Evolutionary conservation across 331 rosid genomes (phyloP).

Genomic region (Quercus tomentella): DNA sequence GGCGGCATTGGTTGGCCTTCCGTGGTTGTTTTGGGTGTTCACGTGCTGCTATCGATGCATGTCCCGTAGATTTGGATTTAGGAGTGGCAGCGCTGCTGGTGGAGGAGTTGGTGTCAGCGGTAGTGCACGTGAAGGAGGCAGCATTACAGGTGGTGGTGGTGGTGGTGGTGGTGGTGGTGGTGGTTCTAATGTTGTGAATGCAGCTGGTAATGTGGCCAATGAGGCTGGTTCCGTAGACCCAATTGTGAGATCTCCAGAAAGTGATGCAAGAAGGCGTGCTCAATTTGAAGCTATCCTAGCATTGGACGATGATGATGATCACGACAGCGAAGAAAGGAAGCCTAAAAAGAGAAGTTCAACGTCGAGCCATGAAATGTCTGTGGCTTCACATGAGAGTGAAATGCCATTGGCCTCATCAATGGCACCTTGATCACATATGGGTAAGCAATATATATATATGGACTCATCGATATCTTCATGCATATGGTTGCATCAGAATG

Average conservation of each 20-base stretch:
- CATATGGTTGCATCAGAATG: neutral
- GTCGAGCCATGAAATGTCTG: neutral
- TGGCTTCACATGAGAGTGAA: slow-evolving; percentile 71
- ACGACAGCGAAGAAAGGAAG: neutral
- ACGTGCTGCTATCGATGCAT: slow-evolving; percentile 59
- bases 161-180: neutral
- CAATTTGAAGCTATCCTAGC: neutral
- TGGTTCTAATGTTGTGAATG: neutral
- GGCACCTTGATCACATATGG: slow-evolving; percentile 36
- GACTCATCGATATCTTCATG: neutral
- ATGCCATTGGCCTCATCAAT: slow-evolving; percentile 52
- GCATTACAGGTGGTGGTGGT: neutral
- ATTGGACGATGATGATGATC: neutral
- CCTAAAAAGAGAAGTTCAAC: neutral
- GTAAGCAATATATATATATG: neutral
- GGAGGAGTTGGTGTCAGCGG: slow-evolving; percentile 1
- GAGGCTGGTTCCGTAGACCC: neutral
- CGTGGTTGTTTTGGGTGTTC: slow-evolving; percentile 80
- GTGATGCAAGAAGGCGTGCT: neutral
- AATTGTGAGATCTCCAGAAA: neutral
- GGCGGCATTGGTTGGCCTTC: slow-evolving; percentile 59
- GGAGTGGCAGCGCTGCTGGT: slow-evolving; percentile 1
- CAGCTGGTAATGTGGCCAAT: neutral
- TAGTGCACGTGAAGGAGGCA: neutral
- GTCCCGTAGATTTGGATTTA: slow-evolving; percentile 43